These are phyloP conservation scores for Eimeria praecox DNA, from an alignment of 169 alveolate species.

Conservation along the genomic window DNA sequence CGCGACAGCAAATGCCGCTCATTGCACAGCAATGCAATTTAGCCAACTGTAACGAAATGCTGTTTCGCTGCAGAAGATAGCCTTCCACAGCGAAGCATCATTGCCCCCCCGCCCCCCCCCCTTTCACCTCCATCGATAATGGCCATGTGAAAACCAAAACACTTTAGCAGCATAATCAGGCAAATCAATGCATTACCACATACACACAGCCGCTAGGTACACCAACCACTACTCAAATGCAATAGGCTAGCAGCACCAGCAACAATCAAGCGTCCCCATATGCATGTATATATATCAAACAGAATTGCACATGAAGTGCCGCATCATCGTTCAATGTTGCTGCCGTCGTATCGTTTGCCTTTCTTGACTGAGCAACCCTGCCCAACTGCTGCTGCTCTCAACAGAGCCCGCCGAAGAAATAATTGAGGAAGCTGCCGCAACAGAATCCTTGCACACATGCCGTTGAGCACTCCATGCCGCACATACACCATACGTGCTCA, in stretches of 20 bases:
- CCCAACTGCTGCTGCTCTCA: neutral
- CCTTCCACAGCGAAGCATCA: neutral
- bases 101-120: too few relatives aligned
- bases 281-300: neutral
- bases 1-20: neutral
- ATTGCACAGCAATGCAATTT: neutral
- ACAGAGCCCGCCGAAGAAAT: neutral
- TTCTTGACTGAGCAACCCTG: neutral
- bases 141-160: neutral
- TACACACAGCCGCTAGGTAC: neutral
- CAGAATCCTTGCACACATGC: neutral
- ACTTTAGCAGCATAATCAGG: too few relatives aligned
- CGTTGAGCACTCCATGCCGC: neutral
- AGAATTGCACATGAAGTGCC: neutral
- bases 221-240: neutral
- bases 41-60: too few relatives aligned
- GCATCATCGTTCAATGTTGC: neutral
- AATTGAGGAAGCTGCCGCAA: neutral
- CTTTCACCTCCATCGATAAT: neutral
- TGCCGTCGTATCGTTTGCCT: neutral
- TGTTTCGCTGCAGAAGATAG: neutral
- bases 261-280: neutral
- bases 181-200: neutral
- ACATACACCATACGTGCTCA: neutral
- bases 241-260: too few relatives aligned